Evolutionary conservation across 805 yeast genomes (phyloP).

Genomic region (Candida caryicola): DNA sequence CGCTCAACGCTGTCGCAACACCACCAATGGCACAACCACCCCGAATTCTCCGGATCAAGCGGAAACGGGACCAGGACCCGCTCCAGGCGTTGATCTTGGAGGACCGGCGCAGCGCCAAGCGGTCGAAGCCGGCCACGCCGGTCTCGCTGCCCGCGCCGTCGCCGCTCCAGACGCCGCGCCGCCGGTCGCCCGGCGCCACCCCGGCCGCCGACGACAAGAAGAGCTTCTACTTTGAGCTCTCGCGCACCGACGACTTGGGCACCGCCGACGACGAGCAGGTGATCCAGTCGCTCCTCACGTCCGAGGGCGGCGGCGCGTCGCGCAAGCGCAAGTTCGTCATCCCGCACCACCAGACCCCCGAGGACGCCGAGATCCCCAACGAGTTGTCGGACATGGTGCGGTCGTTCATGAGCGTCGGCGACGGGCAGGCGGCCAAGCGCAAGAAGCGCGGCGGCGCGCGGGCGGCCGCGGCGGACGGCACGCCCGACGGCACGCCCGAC

Average conservation of each 20-base stretch:
- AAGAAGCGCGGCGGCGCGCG: constrained; percentile 3
- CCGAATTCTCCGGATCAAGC: constrained; percentile 73
- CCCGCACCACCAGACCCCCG: constrained; percentile 31
- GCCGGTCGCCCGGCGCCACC: constrained; percentile 23
- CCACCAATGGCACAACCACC: constrained; percentile 43
- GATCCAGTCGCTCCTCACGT: constrained; percentile 10
- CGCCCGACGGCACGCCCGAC: not conserved
- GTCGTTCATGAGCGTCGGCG: constrained; percentile 49
- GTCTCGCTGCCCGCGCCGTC: constrained; percentile 22
- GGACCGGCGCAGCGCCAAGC: constrained; percentile 33
- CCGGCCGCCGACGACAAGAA: constrained; percentile 2
- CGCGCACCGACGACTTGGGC: constrained; percentile 32
- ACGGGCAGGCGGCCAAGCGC: constrained; percentile 13
- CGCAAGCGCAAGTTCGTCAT: constrained; percentile 32
- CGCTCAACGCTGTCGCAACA: no score
- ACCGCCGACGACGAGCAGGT: constrained; percentile 5
- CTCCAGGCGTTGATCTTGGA: constrained; percentile 69
- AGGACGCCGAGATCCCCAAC: constrained; percentile 44
- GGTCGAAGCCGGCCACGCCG: constrained; percentile 41
- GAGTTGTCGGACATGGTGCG: constrained; percentile 75
- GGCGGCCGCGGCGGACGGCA: constrained; percentile 13
- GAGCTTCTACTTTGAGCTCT: constrained; percentile 29
- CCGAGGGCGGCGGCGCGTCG: constrained; percentile 6
- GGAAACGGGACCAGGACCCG: constrained; percentile 86
- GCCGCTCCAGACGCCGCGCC: constrained; percentile 29